phyloP scores from a whole-genome alignment of 2,329 filamentous ascomycete species.

The Neonectria punicea region DNA sequence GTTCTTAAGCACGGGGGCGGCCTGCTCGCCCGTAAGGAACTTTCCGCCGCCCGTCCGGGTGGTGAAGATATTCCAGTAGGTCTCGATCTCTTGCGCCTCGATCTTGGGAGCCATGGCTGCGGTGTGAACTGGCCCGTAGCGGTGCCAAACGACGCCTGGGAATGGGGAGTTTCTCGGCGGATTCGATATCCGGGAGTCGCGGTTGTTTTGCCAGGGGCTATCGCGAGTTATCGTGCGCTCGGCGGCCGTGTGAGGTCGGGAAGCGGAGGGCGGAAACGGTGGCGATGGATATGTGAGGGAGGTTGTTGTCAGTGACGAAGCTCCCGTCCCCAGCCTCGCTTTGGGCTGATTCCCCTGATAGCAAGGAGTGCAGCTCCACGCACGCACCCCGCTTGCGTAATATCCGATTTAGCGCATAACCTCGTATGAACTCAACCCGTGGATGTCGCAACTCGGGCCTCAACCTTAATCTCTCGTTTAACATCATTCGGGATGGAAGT shows the following conservation, averaged over 20 bases:
- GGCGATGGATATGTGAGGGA: constrained; percentile 12
- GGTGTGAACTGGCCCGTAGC: constrained; percentile 24
- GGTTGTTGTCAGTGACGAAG: constrained; percentile 44
- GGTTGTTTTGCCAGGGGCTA: neutral
- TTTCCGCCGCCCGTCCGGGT: constrained; percentile 68
- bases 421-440: constrained; percentile 13
- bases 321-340: constrained; percentile 44
- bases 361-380: constrained; percentile 25
- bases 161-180: constrained; percentile 2
- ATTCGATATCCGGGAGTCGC: constrained; percentile 13
- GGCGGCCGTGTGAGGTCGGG: constrained; percentile 25
- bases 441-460: constrained; percentile 1
- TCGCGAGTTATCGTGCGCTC: constrained; percentile 28
- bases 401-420: constrained; percentile 43
- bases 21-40: constrained; percentile 69
- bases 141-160: constrained; percentile 3
- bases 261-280: constrained; percentile 15
- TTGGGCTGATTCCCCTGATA: constrained; percentile 42
- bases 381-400: constrained; percentile 40
- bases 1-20: constrained; percentile 71
- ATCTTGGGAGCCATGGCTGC: constrained; percentile 68
- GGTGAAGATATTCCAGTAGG: constrained; percentile 74
- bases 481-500: neutral
- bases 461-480: neutral
- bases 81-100: constrained; percentile 71